Conservation (phyloP, 768 basidiomycete genomes). For the Stropharia rugosoannulata region DNA sequence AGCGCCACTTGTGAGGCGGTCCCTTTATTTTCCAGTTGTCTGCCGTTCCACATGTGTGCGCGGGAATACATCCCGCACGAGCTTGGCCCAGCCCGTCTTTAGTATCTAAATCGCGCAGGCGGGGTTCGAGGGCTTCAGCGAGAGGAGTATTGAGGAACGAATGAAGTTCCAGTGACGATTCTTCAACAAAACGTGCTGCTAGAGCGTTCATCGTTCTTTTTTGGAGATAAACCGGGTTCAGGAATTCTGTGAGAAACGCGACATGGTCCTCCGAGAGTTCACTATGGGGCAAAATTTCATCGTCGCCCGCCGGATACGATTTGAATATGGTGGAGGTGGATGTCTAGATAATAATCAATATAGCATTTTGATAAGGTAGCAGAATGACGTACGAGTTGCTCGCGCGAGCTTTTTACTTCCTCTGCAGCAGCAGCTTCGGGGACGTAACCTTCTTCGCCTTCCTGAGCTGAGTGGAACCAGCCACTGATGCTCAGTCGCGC, state of each 20-base stretch:
- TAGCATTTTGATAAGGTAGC: not conserved
- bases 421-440: constrained; percentile 38
- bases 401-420: constrained; percentile 76
- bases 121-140: constrained; percentile 62
- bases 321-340: constrained; percentile 63
- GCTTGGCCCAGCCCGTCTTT: constrained; percentile 60
- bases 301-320: constrained; percentile 44
- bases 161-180: constrained; percentile 88
- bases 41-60: constrained; percentile 63
- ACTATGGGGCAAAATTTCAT: constrained; percentile 49
- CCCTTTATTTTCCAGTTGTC: constrained; percentile 73
- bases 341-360: constrained; percentile 36
- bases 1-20: constrained; percentile 95
- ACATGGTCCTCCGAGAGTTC: constrained; percentile 58
- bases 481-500: constrained; percentile 88
- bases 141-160: constrained; percentile 76
- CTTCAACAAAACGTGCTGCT: constrained; percentile 76
- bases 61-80: constrained; percentile 55
- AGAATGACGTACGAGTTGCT: constrained; percentile 78
- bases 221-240: constrained; percentile 91
- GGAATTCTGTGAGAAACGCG: constrained; percentile 77
- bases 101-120: constrained; percentile 62
- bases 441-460: constrained; percentile 86
- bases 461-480: constrained; percentile 94
- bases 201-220: constrained; percentile 78